Evolutionary conservation across 768 basidiomycete species (phyloP).

Genomic region (Phylloporus sp.): DNA sequence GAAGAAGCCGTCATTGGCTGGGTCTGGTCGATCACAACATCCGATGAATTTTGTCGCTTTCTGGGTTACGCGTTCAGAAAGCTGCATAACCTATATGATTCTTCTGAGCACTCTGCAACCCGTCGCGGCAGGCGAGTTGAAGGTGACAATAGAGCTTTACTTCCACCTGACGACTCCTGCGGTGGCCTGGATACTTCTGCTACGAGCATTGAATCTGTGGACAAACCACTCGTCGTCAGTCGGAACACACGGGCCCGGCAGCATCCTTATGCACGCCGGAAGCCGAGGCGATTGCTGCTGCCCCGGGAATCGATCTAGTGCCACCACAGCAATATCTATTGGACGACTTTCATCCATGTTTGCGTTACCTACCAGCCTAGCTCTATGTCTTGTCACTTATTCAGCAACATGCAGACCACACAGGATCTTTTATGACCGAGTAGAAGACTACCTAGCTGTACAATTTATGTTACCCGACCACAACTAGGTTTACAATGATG

Average conservation of each 20-base stretch:
- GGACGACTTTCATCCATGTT: not conserved
- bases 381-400: not conserved
- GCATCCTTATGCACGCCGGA: slow-evolving; percentile 19
- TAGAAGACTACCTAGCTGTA: not conserved
- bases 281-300: slow-evolving; percentile 15
- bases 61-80: not conserved
- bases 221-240: slow-evolving; percentile 15
- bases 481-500: no score
- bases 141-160: slow-evolving; percentile 2
- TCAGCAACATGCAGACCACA: no score
- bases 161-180: slow-evolving; percentile 17
- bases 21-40: slow-evolving; percentile 20
- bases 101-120: not conserved
- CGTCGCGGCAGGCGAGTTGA: slow-evolving; percentile 10
- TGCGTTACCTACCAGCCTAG: not conserved
- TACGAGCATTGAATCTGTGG: not conserved
- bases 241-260: slow-evolving; percentile 2
- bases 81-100: not conserved
- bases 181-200: not conserved
- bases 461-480: not conserved
- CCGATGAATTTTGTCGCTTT: slow-evolving; percentile 5
- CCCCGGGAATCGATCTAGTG: slow-evolving; percentile 11
- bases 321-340: not conserved
- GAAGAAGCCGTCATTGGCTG: slow-evolving; percentile 20
- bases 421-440: not conserved